Evolutionary conservation across 129 eudicot genomes (phyloP), one percentile per base, ranked within the genome.

Genomic region (Mikania micrantha): DNA sequence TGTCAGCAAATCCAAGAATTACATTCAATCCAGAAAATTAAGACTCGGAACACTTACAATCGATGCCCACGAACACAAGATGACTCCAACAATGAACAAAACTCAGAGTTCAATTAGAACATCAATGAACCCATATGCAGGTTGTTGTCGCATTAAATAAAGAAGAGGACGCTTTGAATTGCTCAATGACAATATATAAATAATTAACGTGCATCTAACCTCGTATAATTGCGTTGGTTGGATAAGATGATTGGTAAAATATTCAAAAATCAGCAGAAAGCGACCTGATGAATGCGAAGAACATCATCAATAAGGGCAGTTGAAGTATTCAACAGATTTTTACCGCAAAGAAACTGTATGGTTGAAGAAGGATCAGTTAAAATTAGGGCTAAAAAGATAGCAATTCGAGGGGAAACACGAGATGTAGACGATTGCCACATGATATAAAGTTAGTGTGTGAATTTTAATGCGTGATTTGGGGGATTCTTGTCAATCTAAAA

Each of bases 291-390:
- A 73, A 35, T 54, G 65, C 28, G 50, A 54, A 53, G 27, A 69
- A 57, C 41, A 12, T 53, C 53, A 53, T 64, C 12, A 64, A 52
- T 72, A 72, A 54, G 17, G 65, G 72, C 34, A 53, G 17, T 53
- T 73, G 72, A 73, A 16, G 50, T 44, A 44, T 48, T 48, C 11
- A 16, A 19, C 44, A 22, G 24, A 44, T 44, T 72, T 72, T 72
- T 49, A 13, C 39, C 28, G 42, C 31, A 56, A 12, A 34, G 27
- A 53, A 31, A 34, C 27, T 41, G 59, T 58, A 35, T 36, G 70
- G 77, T 48, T 61, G 70, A 72, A 13, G 50, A 60, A 60, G 49
- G 36, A 34, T 42, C 60, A 58, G 76, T 70, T 57, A 70, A 56
- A 70, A 27, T 13, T 6, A 8, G 50, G 50, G 0, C 1, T 48